Evolutionary conservation across 225 moss, liverwort and hornwort species (phyloP), one percentile per base, ranked within the genome.

Genomic region (Antitrichia curtipendula): DNA sequence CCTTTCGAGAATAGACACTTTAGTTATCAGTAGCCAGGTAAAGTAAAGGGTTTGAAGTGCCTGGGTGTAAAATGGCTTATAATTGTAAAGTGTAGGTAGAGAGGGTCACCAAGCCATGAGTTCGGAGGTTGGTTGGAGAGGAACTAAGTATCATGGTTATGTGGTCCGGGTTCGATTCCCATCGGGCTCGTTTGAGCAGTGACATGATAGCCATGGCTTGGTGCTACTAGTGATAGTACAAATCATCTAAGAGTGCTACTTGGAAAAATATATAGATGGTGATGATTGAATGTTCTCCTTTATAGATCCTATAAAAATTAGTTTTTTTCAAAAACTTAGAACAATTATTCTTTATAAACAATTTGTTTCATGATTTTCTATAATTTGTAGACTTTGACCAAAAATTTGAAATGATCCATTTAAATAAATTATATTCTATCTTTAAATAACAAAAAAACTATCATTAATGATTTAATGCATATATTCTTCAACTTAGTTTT

Each of bases 271-370:
- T 7, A 38, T 13, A 24, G 7, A 69, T 40, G 13, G 0, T 6
- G 4, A 23, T 38, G 13, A 36, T 38, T 38, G 2, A 8, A 69
- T 69, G 40, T 20, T 38, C 2, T 69, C 13, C 4, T 38, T 66
- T 38, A 21, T 21, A 1, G 9, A 2, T 1, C 3, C 1, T 11
- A 5, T 22, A 6, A 19, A 64, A 22, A 22, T 5, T 18, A 22
- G 2, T 38, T 23, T 38, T n/a, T 64, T 36, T 38, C 4, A 38
- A 23, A 68, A 23, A 4, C 0, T 28, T 45, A 28, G 1, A 70
- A 28, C 1, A 72, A 10, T 29, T 45, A 0, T 6, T 9, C 3
- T 45, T 41, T 9, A 2, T 17, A 29, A 29, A 45, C 10, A 72
- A 45, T 17, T 45, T 29, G 7, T 13, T 68, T 13, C 25, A 15